Percentiles rank a stretch among this genome's conserved stretches.
Conservation (phyloP, 768 basidiomycete genomes). For the Rubroboletus satanas region DNA sequence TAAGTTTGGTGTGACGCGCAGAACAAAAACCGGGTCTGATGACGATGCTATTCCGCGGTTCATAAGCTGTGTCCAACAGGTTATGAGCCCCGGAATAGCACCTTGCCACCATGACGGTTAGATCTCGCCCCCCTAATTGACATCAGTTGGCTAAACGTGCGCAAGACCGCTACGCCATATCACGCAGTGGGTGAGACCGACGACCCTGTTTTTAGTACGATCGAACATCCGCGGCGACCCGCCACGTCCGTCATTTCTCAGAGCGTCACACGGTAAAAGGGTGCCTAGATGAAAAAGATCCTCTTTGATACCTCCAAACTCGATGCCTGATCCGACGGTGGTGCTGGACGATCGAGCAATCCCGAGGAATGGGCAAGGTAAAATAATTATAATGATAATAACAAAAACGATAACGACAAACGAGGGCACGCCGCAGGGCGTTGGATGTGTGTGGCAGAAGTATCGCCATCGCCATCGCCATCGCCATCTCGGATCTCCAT, state of each 20-base stretch:
- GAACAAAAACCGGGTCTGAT: slow-evolving; percentile 4
- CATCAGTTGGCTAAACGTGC: neutral
- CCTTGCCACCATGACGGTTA: slow-evolving; percentile 11
- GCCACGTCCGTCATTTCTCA: neutral
- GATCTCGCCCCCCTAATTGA: slow-evolving; percentile 4
- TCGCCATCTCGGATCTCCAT: neutral
- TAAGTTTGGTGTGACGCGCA: slow-evolving; percentile 4
- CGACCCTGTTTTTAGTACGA: no score
- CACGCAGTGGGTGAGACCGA: neutral
- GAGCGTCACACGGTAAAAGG: neutral
- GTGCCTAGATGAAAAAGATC: slow-evolving; percentile 1
- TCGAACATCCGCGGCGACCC: slow-evolving; percentile 14
- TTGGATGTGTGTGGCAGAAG: slow-evolving; percentile 5
- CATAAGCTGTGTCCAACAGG: slow-evolving; percentile 13
- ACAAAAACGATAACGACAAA: neutral
- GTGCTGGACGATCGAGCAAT: slow-evolving; percentile 7
- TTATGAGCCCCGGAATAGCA: slow-evolving; percentile 28
- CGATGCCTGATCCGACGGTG: slow-evolving; percentile 10
- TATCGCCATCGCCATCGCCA: slow-evolving; percentile 1
- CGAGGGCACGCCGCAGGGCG: neutral
- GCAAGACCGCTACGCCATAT: slow-evolving; percentile 14
- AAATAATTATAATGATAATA: neutral
- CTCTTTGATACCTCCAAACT: neutral
- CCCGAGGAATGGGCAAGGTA: neutral
- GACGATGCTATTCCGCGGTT: slow-evolving; percentile 14